Base-by-base conservation (phyloP, 768 basidiomycete species). In the Auriscalpium microsporum region DNA sequence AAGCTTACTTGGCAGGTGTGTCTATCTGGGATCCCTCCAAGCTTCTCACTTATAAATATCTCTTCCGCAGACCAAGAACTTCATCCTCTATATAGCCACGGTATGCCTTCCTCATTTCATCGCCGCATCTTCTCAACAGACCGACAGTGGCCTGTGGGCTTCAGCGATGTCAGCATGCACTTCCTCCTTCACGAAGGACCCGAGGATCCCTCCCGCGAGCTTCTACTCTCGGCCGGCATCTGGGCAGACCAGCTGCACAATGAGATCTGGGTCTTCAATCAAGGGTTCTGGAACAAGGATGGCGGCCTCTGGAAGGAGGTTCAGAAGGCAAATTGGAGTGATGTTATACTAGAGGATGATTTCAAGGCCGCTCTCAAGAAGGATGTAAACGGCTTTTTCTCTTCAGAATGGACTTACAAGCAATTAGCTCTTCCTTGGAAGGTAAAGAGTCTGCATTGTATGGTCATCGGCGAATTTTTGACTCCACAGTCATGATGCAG, bases 351-450 rank as follows among this genome's bases (percentile, higher is more conserved):
- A 57, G 82, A 84, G 56, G 78, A 82, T 0, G 73, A 75, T 7
- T 86, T 84, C 72, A 93, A 93, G 72, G 71, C 70, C 36, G 70
- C 73, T 2, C 57, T 94, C 21, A 77, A 84, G 69, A 84, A 87
- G 62, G 91, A 93, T 48, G 73, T 92, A 9, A 78, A 80, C 35
- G 86, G 85, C 0, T 94, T 94, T 73, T 91, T 90, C 67, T 73
- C 77, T n/a, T 84, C 86, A 0, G 82, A 90, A 62, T 63, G 74
- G 52, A 71, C 86, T 2, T 93, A 92, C 72, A 85, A 83, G 67
- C 78, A 82, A 16, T 74, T 91, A 3, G 76, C 76, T 1, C 87
- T 92, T 54, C 84, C 90, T 1, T 93, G 90, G 90, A 93, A 90
- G 80, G 85, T 84, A 60, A 2, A 36, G 38, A 8, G 28, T 14